Evolutionary conservation across 2,329 filamentous ascomycete species (phyloP), one percentile per base, ranked within the genome.

Genomic region (Periconia sp.): DNA sequence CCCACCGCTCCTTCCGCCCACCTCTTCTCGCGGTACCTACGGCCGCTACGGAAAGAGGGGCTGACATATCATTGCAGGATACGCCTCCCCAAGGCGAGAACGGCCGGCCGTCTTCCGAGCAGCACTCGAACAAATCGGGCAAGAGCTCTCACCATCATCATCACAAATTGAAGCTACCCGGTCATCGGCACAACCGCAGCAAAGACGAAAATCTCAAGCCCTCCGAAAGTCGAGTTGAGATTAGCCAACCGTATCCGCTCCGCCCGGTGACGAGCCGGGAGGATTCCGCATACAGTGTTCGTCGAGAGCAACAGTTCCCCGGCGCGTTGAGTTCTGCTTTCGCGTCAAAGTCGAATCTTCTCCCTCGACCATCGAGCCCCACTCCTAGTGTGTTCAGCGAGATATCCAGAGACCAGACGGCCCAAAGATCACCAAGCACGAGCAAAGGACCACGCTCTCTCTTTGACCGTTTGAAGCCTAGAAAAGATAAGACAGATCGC

Each of bases 191-290:
- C 65, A 87, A 89, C 60, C 73, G 76, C 48, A 85, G 82, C 62
- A 84, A 80, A 59, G 82, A 85, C 53, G 82, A 84, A 43, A 64
- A 52, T 57, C 74, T 71, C 48, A 65, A 59, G 19, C 32, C 48
- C 5, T 48, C 51, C 7, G 66, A 65, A 44, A 42, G 50, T 19
- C 56, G 65, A 13, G 60, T 68, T 24, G 61, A 69, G 12, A 67
- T 64, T 38, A 66, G 64, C 49, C 63, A 66, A 29, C 67, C 68
- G 24, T 84, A 84, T 57, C 76, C 84, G 22, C 69, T 88, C 56
- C 82, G 88, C 47, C 88, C 89, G n/a, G 79, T 83, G 10, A 79
- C 84, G 42, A 92, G 87, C 66, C 81, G 88, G 58, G 89, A 95
- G 65, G 87, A 92, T 46, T 85, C 87, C 12, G 72, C 78, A 16